Conservation (phyloP, 2,329 filamentous ascomycete species). For the Helicocarpus griseus region DNA sequence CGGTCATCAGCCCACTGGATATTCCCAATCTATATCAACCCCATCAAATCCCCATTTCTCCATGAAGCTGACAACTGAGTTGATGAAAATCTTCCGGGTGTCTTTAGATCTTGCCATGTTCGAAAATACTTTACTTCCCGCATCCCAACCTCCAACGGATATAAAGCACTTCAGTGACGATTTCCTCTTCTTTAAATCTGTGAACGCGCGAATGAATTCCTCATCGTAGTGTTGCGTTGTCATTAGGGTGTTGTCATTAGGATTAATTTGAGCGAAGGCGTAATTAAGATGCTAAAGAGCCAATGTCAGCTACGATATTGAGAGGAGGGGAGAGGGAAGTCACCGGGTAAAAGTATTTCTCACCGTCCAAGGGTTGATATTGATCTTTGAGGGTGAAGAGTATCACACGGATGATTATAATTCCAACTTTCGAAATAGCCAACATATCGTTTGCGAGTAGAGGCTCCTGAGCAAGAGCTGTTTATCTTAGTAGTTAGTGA, state of each 20-base stretch:
- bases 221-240: slow-evolving; percentile 1
- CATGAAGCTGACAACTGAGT: slow-evolving; percentile 6
- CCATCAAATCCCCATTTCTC: slow-evolving; percentile 9
- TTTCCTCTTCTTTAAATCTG: slow-evolving; percentile 2
- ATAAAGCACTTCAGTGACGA: slow-evolving; percentile 7
- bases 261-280: slow-evolving; percentile 26
- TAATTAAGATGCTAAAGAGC: slow-evolving; percentile 21
- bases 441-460: slow-evolving; percentile 13
- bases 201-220: slow-evolving; percentile 4
- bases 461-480: slow-evolving; percentile 2
- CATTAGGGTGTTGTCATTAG: neutral
- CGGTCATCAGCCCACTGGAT: slow-evolving; percentile 28
- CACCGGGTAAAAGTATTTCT: too few relatives aligned
- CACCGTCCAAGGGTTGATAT: slow-evolving; percentile 7
- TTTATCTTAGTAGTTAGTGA: slow-evolving; percentile 3
- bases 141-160: slow-evolving; percentile 9
- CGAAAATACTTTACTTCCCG: slow-evolving; percentile 3
- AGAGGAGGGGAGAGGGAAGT: too few relatives aligned
- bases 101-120: neutral
- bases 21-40: slow-evolving; percentile 14
- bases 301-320: too few relatives aligned
- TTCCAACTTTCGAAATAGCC: slow-evolving; percentile 31
- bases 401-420: slow-evolving; percentile 4
- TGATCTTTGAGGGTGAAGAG: slow-evolving; percentile 7
- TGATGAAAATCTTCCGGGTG: slow-evolving; percentile 9